Percentiles rank a stretch among this genome's conserved stretches.
phyloP scores from a whole-genome alignment of 2,329 filamentous ascomycete species.

The Macrophomina tecta region DNA sequence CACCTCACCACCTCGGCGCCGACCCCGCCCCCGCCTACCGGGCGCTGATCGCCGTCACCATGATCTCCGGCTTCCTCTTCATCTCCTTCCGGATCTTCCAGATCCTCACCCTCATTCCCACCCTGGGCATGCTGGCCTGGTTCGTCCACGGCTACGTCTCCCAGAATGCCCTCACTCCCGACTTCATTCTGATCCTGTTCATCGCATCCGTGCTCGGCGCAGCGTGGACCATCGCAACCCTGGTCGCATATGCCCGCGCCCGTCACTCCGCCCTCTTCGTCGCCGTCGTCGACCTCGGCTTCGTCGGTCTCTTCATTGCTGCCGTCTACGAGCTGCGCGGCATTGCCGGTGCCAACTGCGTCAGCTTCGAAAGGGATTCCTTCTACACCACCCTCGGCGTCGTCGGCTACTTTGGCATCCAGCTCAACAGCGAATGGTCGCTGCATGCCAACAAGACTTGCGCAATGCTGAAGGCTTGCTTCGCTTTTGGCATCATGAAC shows the following conservation, averaged over 20 bases:
- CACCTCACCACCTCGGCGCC: neutral
- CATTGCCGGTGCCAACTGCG: constrained; percentile 70
- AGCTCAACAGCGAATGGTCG: constrained; percentile 55
- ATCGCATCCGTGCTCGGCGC: constrained; percentile 67
- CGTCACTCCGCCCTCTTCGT: constrained; percentile 66
- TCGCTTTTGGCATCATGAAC: constrained; percentile 91
- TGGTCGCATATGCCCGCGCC: constrained; percentile 65
- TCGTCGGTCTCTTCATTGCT: constrained; percentile 69
- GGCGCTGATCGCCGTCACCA: neutral
- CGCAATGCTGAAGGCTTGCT: constrained; percentile 89
- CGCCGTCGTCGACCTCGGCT: constrained; percentile 65
- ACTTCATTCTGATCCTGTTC: constrained; percentile 68
- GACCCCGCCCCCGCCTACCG: constrained; percentile 1
- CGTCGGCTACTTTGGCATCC: constrained; percentile 61
- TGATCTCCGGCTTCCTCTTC: constrained; percentile 63
- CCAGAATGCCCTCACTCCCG: constrained; percentile 63
- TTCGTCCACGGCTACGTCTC: constrained; percentile 66
- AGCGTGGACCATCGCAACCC: constrained; percentile 66
- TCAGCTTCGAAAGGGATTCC: constrained; percentile 57
- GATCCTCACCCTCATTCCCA: constrained; percentile 67
- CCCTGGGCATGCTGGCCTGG: constrained; percentile 68
- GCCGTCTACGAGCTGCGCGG: constrained; percentile 64
- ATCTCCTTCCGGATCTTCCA: constrained; percentile 66
- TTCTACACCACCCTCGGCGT: constrained; percentile 67
- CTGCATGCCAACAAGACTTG: constrained; percentile 75